A percentile compares a stretch with the other conserved stretches of the same genome.
Evolutionary conservation across 345 rosid genomes (phyloP).

Genomic region (Tarenaya hassleriana): DNA sequence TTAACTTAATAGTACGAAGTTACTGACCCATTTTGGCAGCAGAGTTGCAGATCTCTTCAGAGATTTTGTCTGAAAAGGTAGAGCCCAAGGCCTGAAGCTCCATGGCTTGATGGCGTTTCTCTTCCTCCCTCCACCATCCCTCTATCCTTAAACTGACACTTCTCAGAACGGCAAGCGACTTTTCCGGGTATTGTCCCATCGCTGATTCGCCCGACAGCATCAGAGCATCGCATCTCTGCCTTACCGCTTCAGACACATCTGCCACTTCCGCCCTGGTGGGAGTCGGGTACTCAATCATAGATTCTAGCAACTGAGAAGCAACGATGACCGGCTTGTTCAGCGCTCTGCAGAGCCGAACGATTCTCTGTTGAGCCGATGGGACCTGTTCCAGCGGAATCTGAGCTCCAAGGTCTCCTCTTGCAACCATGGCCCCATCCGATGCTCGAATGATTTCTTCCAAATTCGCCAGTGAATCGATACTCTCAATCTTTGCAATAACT

Average conservation of each 20-base stretch:
- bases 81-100: constrained; percentile 65
- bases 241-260: constrained; percentile 96
- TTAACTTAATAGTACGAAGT: no score
- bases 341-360: constrained; percentile 80
- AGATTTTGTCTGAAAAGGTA: constrained; percentile 64
- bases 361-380: constrained; percentile 85
- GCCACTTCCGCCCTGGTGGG: constrained; percentile 99
- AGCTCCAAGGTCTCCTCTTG: constrained; percentile 98
- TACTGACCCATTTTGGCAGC: constrained; percentile 97
- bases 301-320: constrained; percentile 93
- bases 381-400: constrained; percentile 98
- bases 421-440: constrained; percentile 99
- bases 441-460: constrained; percentile 83
- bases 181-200: constrained; percentile 98
- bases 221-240: constrained; percentile 94
- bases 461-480: constrained; percentile 81
- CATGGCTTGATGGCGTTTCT: constrained; percentile 72
- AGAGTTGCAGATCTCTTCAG: constrained; percentile 94
- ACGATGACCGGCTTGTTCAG: constrained; percentile 94
- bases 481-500: constrained; percentile 93
- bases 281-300: constrained; percentile 98
- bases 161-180: constrained; percentile 85
- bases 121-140: constrained; percentile 99
- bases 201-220: constrained; percentile 99
- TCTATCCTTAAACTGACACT: constrained; percentile 92